Base-by-base conservation (phyloP, 441 rosid species). In the Metrosideros polymorpha region DNA sequence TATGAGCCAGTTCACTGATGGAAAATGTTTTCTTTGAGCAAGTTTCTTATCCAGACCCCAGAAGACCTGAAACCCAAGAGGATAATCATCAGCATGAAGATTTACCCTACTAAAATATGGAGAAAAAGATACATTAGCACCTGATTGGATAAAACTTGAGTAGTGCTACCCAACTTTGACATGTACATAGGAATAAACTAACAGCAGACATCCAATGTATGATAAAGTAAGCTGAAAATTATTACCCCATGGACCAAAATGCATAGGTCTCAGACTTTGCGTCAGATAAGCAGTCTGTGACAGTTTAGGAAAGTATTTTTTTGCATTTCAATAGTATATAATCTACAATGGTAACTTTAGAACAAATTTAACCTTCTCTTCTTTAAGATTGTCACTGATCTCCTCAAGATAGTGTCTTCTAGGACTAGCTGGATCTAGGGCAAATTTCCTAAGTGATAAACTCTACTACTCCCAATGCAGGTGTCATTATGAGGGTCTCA, bases 21-120 rank as follows among this genome's bases (percentile, higher is more conserved):
- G 99, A 82, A 98, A 98, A 93, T 98, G 99, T 88, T 98, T 98
- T 92, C 99, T 95, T 91, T 97, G 99, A 30, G 99, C 99, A 93
- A 97, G 98, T 92, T 97, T 98, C 94, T 98, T 98, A 92, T 98
- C 99, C 92, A 97, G 93, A 91, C 99, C 99, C 99, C 99, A 98
- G 91, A 98, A 98, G 89, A 97, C 99, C 99, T 98, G 90, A 39
- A 71, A 71, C 17, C 47, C 79, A 71, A 22, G 47, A 39, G n/a
- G 47, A 71, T 22, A 39, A 71, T 71, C 79, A 71, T 71, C 47
- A 71, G 49, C 79, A 71, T 12, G n/a, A 71, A 39, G 47, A 25
- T 71, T 66, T 15, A 49, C 50, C 50, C 4, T 12, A 49, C 4
- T 49, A 49, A 49, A 49, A 49, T 49, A 49, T 49, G 50, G 50